Conservation (phyloP, 2,329 filamentous ascomycete genomes). For the Penicillium sp. region DNA sequence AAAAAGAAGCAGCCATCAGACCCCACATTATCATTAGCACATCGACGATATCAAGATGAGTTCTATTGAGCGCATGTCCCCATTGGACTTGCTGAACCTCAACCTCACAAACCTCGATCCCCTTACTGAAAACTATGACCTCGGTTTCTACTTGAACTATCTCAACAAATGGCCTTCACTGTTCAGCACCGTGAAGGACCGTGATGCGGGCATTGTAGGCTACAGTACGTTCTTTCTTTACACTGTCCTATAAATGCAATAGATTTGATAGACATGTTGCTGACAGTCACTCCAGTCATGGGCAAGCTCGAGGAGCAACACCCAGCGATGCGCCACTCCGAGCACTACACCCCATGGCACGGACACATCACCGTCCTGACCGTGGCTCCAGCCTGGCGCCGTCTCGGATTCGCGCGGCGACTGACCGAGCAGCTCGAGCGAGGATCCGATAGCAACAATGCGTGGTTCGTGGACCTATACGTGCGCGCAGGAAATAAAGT, state of each 20-base stretch:
- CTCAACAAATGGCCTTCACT: slow-evolving; percentile 93
- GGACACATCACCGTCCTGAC: slow-evolving; percentile 96
- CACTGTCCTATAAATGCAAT: background rate
- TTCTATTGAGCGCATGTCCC: slow-evolving; percentile 79
- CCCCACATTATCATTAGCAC: slow-evolving; percentile 21
- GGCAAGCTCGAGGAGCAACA: slow-evolving; percentile 92
- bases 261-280: background rate
- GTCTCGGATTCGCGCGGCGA: slow-evolving; percentile 81
- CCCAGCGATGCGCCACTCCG: slow-evolving; percentile 68
- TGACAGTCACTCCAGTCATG: slow-evolving; percentile 65
- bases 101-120: slow-evolving; percentile 95
- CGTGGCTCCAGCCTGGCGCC: slow-evolving; percentile 79
- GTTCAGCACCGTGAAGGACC: slow-evolving; percentile 87
- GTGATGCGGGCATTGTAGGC: slow-evolving; percentile 82
- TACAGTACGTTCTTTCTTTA: slow-evolving; percentile 66
- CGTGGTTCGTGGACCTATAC: slow-evolving; percentile 96
- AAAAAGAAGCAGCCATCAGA: slow-evolving; percentile 16
- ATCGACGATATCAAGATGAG: slow-evolving; percentile 58
- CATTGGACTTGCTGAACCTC: slow-evolving; percentile 81
- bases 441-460: slow-evolving; percentile 76
- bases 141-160: slow-evolving; percentile 94
- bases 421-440: slow-evolving; percentile 78
- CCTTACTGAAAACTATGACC: slow-evolving; percentile 95
- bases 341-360: slow-evolving; percentile 98
- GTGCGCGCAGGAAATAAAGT: slow-evolving; percentile 84